phyloP scores from a whole-genome alignment of 441 rosid genomes.

The Rhodomyrtus psidioides region DNA sequence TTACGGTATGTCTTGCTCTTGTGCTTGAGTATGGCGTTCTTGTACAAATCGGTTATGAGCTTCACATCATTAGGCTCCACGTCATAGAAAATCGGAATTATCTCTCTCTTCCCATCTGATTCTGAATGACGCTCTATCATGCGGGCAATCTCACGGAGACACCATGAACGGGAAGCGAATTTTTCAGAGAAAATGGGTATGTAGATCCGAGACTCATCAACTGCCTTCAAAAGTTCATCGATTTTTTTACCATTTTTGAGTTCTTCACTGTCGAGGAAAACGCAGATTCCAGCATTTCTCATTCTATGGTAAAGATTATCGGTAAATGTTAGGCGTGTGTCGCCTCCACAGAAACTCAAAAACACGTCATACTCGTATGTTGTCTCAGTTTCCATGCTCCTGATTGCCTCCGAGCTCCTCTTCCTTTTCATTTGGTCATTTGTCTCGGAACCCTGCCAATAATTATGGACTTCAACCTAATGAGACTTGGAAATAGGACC shows the following conservation, averaged over 20 bases:
- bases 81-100: neutral
- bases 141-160: neutral
- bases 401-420: neutral
- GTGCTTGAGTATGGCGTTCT: fast-evolving
- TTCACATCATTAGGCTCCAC: neutral
- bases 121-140: neutral
- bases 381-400: neutral
- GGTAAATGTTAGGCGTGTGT: neutral
- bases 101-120: neutral
- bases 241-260: fast-evolving
- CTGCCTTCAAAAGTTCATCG: neutral
- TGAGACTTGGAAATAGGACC: neutral
- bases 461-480: neutral
- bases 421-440: neutral
- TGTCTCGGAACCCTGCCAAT: neutral
- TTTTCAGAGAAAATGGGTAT: fast-evolving
- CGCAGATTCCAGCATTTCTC: neutral
- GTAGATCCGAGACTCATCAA: neutral
- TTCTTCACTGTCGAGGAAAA: neutral
- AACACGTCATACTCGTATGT: neutral
- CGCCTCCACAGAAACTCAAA: neutral
- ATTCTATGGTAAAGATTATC: neutral
- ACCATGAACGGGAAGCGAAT: neutral
- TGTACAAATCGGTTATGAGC: neutral
- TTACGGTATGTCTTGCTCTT: neutral